phyloP scores from a whole-genome alignment of 1,284 basidiomycete species.

The Ustilago sp. region DNA sequence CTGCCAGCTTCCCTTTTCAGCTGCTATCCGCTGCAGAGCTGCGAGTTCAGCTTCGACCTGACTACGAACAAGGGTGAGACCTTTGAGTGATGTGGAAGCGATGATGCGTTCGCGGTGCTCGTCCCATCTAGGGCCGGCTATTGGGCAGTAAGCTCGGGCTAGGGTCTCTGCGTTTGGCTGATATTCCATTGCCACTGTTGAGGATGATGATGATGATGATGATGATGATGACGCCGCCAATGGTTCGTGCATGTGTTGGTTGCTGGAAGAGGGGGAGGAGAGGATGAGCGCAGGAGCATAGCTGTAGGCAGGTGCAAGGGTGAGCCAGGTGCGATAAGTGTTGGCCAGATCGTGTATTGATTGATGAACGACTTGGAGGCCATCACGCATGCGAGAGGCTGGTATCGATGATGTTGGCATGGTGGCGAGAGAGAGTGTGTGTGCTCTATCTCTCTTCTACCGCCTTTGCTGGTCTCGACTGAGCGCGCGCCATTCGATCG shows the following conservation, averaged over 20 bases:
- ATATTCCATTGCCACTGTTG: neutral
- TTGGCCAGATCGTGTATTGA: conserved; percentile 36
- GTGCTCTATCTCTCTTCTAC: neutral
- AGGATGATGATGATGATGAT: neutral
- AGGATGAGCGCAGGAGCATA: conserved; percentile 23
- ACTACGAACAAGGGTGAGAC: conserved; percentile 36
- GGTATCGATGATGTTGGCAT: conserved; percentile 34
- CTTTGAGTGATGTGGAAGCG: conserved; percentile 47
- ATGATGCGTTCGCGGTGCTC: conserved; percentile 35
- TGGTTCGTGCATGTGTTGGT: neutral
- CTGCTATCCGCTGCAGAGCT: conserved; percentile 30
- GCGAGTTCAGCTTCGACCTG: conserved; percentile 42
- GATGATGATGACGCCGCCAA: neutral
- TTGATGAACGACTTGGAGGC: conserved; percentile 25
- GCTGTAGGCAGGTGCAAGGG: conserved; percentile 41
- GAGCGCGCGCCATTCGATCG: neutral
- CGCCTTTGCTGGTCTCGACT: neutral
- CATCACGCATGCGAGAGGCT: conserved; percentile 40
- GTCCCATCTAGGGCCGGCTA: conserved; percentile 41
- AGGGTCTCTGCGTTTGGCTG: conserved; percentile 29
- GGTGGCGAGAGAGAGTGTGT: neutral
- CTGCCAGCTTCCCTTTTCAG: conserved; percentile 32
- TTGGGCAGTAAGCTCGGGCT: conserved; percentile 36
- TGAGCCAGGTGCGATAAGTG: conserved; percentile 36
- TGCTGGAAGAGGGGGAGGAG: neutral